Conservation (phyloP, 352 stramenopile species). For the Phytophthora sp. region DNA sequence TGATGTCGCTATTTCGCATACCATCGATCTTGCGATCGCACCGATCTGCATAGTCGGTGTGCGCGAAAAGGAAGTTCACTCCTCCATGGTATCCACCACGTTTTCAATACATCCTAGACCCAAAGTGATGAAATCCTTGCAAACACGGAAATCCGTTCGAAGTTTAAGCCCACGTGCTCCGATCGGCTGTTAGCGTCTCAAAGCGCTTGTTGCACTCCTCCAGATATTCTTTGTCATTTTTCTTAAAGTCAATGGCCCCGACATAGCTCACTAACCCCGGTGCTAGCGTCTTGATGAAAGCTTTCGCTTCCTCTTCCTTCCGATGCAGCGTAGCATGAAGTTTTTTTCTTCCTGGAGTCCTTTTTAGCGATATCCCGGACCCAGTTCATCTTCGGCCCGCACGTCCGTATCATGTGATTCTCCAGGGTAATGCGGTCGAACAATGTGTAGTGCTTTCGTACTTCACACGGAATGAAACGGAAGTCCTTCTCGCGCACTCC, state of each 20-base stretch:
- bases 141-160: conserved; percentile 14
- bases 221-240: neutral
- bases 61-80: conserved; percentile 30
- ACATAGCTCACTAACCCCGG: conserved; percentile 8
- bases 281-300: conserved; percentile 8
- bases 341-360: conserved; percentile 7
- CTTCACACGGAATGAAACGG: neutral
- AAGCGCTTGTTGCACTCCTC: conserved; percentile 8
- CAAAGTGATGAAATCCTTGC: neutral
- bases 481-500: conserved; percentile 15
- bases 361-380: conserved; percentile 13
- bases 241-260: neutral
- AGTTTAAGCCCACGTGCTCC: conserved; percentile 7
- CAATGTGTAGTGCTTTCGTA: conserved; percentile 17
- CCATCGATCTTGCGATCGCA: conserved; percentile 7
- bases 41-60: conserved; percentile 12
- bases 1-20: neutral
- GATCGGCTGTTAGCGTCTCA: neutral
- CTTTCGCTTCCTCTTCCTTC: conserved; percentile 7
- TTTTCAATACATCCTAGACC: neutral
- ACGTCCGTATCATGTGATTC: conserved; percentile 16
- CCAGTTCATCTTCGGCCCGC: conserved; percentile 27
- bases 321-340: conserved; percentile 1
- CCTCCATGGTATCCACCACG: conserved; percentile 29
- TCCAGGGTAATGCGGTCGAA: conserved; percentile 22